Evolutionary conservation across 2,329 filamentous ascomycete genomes (phyloP), one percentile per base, ranked within the genome.

Genomic region (Aaosphaeria arxii): DNA sequence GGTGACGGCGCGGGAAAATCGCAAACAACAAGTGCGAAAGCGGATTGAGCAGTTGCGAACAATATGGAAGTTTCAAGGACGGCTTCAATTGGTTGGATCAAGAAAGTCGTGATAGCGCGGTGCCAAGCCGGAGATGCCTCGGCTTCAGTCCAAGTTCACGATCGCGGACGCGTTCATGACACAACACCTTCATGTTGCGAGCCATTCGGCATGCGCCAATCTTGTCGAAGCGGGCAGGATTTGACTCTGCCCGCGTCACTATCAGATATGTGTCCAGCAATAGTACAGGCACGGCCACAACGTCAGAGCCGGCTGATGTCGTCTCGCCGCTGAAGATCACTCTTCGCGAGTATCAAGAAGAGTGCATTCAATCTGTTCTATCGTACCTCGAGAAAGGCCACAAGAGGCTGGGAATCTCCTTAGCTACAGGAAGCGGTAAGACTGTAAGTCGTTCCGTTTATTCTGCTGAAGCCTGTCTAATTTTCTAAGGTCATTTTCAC

Each of bases 391-490:
- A 80, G 3, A 71, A 81, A 32, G 91, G 91, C 0, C 83, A 91
- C 56, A 91, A 88, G 61, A 81, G 91, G 5, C 74, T 96, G 1
- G 91, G 91, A 0, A 81, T 96, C 5, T 96, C 91, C 0, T 70
- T 96, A 33, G 91, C 91, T 3, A 96, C 91, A 4, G 91, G 91
- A 1, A 85, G 88, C 53, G 91, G 91, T 5, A 96, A 96, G 70
- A 96, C 91, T 6, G 89, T 89, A 70, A 51, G 78, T 31, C 5
- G 35, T 38, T 24, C 17, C 17, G 17, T 24, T 24, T 24, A 24
- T 24, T 24, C 17, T 24, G 17, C 17, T 24, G 17, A 24, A 24
- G 17, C 17, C 17, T 24, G 17, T 13, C n/a, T 28, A 11, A 40
- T 40, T 2, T 24, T 9, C 30, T 11, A 44, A 90, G 87, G 86